These are phyloP conservation scores for Harrya chromipes DNA, from an alignment of 768 basidiomycete genomes.

Conservation along the genomic window DNA sequence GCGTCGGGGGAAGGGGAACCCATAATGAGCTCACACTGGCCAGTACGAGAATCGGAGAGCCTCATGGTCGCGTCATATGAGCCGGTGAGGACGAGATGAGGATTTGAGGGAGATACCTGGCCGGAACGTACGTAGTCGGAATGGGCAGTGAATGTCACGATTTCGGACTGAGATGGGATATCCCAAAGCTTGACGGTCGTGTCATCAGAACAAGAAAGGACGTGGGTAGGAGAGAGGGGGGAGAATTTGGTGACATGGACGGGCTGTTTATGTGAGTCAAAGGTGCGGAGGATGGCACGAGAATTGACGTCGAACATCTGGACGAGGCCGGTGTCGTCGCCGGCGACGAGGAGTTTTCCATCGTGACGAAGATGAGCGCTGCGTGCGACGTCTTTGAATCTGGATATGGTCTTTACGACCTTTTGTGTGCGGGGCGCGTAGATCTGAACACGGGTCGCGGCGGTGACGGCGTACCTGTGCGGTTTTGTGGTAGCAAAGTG, in stretches of 20 bases:
- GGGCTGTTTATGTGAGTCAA: constrained; percentile 94
- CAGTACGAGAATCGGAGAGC: constrained; percentile 83
- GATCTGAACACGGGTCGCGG: constrained; percentile 90
- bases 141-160: constrained; percentile 80
- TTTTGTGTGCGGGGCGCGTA: constrained; percentile 97
- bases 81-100: constrained; percentile 84
- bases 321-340: constrained; percentile 90
- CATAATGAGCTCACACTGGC: constrained; percentile 83
- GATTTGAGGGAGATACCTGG: constrained; percentile 77
- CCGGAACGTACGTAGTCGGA: constrained; percentile 97
- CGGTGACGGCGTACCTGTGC: constrained; percentile 93
- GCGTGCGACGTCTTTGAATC: constrained; percentile 95
- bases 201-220: constrained; percentile 95
- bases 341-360: constrained; percentile 93
- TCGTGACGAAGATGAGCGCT: constrained; percentile 87
- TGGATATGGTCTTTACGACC: constrained; percentile 91
- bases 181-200: constrained; percentile 94
- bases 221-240: constrained; percentile 68
- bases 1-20: constrained; percentile 34
- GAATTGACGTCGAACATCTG: constrained; percentile 93
- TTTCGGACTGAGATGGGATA: constrained; percentile 79
- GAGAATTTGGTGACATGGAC: constrained; percentile 96
- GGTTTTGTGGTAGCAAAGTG: constrained; percentile 88
- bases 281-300: constrained; percentile 86
- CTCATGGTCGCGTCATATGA: constrained; percentile 93